Evolutionary conservation across 2,329 filamentous ascomycete species (phyloP), one percentile per base, ranked within the genome.

Genomic region (Raffaelea deltoideospora): DNA sequence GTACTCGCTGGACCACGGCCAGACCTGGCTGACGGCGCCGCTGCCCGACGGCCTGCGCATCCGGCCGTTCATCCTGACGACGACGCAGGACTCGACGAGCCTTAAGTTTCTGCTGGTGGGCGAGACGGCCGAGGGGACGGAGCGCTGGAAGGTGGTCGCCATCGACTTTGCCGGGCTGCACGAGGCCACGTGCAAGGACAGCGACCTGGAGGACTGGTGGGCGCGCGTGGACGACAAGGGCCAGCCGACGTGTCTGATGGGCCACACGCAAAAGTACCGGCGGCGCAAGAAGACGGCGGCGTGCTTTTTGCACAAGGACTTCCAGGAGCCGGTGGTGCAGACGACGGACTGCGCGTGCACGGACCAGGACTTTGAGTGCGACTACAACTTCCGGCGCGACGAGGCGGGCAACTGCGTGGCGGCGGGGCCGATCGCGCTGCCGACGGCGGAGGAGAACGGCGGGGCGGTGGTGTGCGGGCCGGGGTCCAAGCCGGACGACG

Each of bases 1-100:
- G 27, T 98, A 88, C 56, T 96, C 90, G 1, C 62, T 95, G 20
- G 75, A 98, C 52, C 86, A 96, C 52, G 92, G 92, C 34, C 76
- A 85, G 50, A 72, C 72, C 3, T 98, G 92, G 90, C 63, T 79
- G 40, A 63, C 67, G 11, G 67, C 76, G n/a, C 58, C 81, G 31
- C 63, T 96, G 5, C 72, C 79, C 1, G 62, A 74, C 30, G 69
- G 59, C 18, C 57, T 79, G 39, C 79, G 79, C 47, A 65, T 96
- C 42, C 66, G 66, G 38, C 83, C 86, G 13, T 65, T 69, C 39
- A 66, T 81, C 38, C 63, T 98, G 35, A 94, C 85, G 0, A 96
- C 90, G 0, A 86, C 85, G 0, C 82, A 82, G 23, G 90, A 96
- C 51, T 93, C 90, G 3, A 93, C 88, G 3, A 93, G 82, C 49